Evolutionary conservation across 1,139 yeast species (phyloP), one percentile per base, ranked within the genome.

Genomic region (Spencermartinsiella ligniputridi): DNA sequence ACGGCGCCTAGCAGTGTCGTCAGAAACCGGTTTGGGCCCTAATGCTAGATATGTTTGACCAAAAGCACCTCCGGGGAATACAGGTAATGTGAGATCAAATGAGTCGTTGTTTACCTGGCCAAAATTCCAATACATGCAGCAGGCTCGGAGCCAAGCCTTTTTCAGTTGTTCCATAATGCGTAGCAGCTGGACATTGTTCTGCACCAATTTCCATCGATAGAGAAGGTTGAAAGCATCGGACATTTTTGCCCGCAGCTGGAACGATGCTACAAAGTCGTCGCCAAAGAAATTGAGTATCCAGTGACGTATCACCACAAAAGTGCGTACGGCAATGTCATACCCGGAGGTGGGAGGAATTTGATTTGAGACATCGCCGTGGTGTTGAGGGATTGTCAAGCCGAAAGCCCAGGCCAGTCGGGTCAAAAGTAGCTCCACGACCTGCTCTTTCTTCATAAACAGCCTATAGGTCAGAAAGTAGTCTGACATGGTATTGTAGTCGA

Each of bases 391-490:
- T 20, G 42, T 50, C 52, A 56, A 37, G 48, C 55, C 39, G 56
- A 88, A 63, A 19, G 90, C 78, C 96, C 96, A 87, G 13, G 78
- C 72, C 36, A 89, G 68, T 43, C 97, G 70, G 29, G 81, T 73
- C 32, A 83, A 61, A 35, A 90, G 66, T 37, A 83, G 65, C 49
- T 76, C 75, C 64, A 88, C 68, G 13, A 90, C 72, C 13, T 77
- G 75, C 24, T 70, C 63, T 13, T 83, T 66, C 29, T 78, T 68
- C 39, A 83, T 68, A 60, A 86, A 90, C 49, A 82, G 73, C 45
- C 97, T 73, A 64, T 79, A 90, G 1, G 96, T 82, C 38, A 90
- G 72, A 62, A 92, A 87, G 62, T 92, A 89, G 64, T 90, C 97
- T 43, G 92, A 78, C 43, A 87, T 69, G 40, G 85, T 72, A 50